A percentile compares a stretch with the other conserved stretches of the same genome.
phyloP scores from a whole-genome alignment of 2,329 filamentous ascomycete species.

The Neofusicoccum sp. region DNA sequence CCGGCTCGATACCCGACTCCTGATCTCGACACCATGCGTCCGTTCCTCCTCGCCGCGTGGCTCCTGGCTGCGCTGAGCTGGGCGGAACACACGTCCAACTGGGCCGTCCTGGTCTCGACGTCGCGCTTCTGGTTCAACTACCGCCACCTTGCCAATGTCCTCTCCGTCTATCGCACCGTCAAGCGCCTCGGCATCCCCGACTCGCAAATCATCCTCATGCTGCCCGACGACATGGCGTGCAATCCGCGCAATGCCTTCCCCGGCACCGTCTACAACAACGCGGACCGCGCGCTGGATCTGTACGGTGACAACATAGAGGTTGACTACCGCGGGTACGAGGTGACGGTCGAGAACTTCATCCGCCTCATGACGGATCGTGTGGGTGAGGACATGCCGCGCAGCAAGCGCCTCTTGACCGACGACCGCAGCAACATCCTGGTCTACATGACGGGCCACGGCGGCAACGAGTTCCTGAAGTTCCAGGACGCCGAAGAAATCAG shows the following conservation, averaged over 20 bases:
- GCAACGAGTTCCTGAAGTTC: slow-evolving; percentile 97
- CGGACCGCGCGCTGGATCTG: slow-evolving; percentile 88
- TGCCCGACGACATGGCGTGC: slow-evolving; percentile 99
- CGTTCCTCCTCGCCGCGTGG: neutral
- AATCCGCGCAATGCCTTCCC: slow-evolving; percentile 98
- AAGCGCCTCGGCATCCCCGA: slow-evolving; percentile 97
- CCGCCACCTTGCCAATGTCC: slow-evolving; percentile 93
- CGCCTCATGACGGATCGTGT: slow-evolving; percentile 90
- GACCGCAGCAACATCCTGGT: slow-evolving; percentile 95
- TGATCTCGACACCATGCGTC: neutral
- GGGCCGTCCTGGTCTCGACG: slow-evolving; percentile 97
- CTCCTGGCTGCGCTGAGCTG: neutral
- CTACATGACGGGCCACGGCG: slow-evolving; percentile 98
- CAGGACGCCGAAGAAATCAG: slow-evolving; percentile 98
- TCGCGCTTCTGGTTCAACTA: slow-evolving; percentile 99
- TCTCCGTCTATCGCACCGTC: slow-evolving; percentile 95
- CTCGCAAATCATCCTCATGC: slow-evolving; percentile 98
- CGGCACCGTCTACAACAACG: slow-evolving; percentile 97
- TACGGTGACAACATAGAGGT: slow-evolving; percentile 99
- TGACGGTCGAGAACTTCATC: slow-evolving; percentile 99
- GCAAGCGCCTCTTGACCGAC: slow-evolving; percentile 90
- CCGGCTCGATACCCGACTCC: too few species aligned
- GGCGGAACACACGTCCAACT: slow-evolving; percentile 92
- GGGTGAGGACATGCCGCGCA: slow-evolving; percentile 89
- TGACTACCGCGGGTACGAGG: slow-evolving; percentile 96